Evolutionary conservation across 2,329 filamentous ascomycete genomes (phyloP), one percentile per base, ranked within the genome.

Genomic region (Diaporthe sp.): DNA sequence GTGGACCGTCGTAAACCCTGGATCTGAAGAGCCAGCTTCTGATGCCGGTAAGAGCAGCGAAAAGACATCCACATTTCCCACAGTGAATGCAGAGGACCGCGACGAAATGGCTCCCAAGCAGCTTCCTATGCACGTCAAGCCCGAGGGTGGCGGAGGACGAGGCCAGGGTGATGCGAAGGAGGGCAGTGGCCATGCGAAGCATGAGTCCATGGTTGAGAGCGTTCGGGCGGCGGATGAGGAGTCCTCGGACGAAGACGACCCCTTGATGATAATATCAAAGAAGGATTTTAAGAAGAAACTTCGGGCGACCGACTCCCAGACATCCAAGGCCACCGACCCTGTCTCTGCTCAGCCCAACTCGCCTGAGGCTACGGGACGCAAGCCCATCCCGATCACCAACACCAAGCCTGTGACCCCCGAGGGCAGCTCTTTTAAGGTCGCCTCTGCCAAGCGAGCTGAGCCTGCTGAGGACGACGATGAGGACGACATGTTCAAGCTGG

Each of bases 1-100:
- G 22, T 84, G 83, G 83, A 84, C 82, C 7, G 80, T 82, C 3
- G 82, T 84, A 31, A 81, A 84, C 42, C 31, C 76, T 39, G 55
- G 70, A 28, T 63, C 67, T 28, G 67, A 72, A 22, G 58, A 34
- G 17, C 42, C 65, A 34, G 34, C 37, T 74, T 51, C 71, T 47
- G 49, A 60, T 22, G 51, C 70, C 25, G 55, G 42, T 37, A 51
- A 68, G 20, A 37, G 31, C 37, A 44, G 37, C 49, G 15, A 25
- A 70, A 47, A 58, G 28, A 44, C 42, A 28, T 31, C 22, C 17
- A 51, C 39, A 37, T 44, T 37, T 6, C 42, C 55, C 49, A 44
- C 68, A 10, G n/a, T 71, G 28, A 57, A 55, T 39, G 28, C n/a
- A 2, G 39, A 25, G 49, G 31, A 60, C 12, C 47, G 63, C 17